These are phyloP conservation scores for Erythrobasidium hasegawianum DNA, from an alignment of 1,284 basidiomycete species.

Conservation along the genomic window DNA sequence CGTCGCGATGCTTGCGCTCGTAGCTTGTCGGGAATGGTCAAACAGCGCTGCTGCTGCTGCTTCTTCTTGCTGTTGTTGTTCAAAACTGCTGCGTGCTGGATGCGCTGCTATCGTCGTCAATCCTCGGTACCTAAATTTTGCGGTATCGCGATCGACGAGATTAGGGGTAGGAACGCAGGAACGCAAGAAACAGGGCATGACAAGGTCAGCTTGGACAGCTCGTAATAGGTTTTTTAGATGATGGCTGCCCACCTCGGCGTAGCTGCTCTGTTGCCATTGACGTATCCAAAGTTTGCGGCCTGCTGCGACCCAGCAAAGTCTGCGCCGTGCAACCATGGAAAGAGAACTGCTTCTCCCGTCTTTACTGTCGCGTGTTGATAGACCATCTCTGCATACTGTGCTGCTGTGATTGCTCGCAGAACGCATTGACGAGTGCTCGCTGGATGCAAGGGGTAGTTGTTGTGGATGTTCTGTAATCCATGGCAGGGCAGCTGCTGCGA, in stretches of 20 bases:
- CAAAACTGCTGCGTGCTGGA: slow-evolving; percentile 13
- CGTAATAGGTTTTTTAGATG: background rate
- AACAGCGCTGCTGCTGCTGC: background rate
- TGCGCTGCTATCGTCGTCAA: slow-evolving; percentile 18
- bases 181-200: too few species aligned
- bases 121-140: slow-evolving; percentile 15
- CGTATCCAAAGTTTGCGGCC: slow-evolving; percentile 66
- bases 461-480: slow-evolving; percentile 3
- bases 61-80: slow-evolving; percentile 2
- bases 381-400: slow-evolving; percentile 15
- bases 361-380: slow-evolving; percentile 12
- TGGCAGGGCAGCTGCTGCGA: slow-evolving; percentile 4
- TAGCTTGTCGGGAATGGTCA: slow-evolving; percentile 38
- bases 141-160: too few species aligned
- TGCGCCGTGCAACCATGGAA: slow-evolving; percentile 77
- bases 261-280: slow-evolving; percentile 45
- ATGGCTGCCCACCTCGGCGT: slow-evolving; percentile 40
- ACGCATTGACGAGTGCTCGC: background rate
- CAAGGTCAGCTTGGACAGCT: background rate
- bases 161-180: too few species aligned
- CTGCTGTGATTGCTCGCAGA: slow-evolving; percentile 1
- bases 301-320: slow-evolving; percentile 71
- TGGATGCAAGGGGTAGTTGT: slow-evolving; percentile 8
- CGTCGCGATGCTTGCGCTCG: slow-evolving; percentile 15
- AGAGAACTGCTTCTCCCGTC: slow-evolving; percentile 63